Base-by-base conservation (phyloP, 2,329 filamentous ascomycete species). In the Colletotrichum truncatum region DNA sequence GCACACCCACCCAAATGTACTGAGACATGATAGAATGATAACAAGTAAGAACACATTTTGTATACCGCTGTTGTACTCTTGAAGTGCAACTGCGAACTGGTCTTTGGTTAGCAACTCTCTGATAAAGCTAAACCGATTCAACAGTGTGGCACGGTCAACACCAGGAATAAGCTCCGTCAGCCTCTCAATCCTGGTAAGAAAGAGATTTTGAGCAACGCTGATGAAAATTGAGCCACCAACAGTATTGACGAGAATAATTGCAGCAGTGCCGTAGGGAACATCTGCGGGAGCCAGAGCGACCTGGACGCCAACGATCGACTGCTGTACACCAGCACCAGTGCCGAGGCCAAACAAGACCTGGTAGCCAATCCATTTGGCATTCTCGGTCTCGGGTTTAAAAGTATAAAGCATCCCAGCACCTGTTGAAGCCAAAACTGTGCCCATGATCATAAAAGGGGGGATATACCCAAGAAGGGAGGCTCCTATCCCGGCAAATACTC, bases 321-420 rank as follows among this genome's bases (percentile, higher is more conserved):
- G 39, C 34, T 66, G 63, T 8, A 61, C 53, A 11, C 56, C 56
- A 7, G 54, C 28, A 3, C 63, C 57, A 1, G 43, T 18, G 2
- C 63, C 57, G 3, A 56, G 28, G n/a, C 63, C 63, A 43, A 49
- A 45, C 3, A 66, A 14, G 14, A 56, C n/a, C 43, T 66, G 63
- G 30, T 66, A 66, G 3, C 63, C 63, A 11, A 66, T 66, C 63
- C 63, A 66, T 38, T 36, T 45, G 11, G 41, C 63, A 3, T 18
- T 51, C 10, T 28, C 18, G 7, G 48, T 61, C 10, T 46, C 7
- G n/a, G 56, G 41, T 14, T 61, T 18, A 43, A 66, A 43, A 7
- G 43, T 46, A 34, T 51, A 53, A 3, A 65, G 38, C 43, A 56
- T 52, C 4, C 62, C 62, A 10, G 38, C 45, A 12, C 62, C 62